Evolutionary conservation across 352 stramenopile genomes (phyloP).

Genomic region (Phytophthora hibernalis): DNA sequence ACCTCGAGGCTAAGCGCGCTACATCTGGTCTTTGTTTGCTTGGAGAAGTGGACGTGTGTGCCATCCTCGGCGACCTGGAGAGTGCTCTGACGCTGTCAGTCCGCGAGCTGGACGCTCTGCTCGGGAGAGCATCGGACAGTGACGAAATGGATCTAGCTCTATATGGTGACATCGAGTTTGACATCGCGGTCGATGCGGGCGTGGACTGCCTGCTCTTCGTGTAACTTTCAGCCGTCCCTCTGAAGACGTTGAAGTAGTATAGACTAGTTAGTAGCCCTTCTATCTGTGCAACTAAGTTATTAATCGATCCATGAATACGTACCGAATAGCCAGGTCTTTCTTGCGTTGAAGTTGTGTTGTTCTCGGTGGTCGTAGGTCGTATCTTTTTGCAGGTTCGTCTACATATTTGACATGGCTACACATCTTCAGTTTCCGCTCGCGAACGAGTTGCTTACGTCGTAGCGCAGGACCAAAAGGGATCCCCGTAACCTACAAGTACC

Average conservation of each 20-base stretch:
- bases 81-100: neutral
- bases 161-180: neutral
- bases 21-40: neutral
- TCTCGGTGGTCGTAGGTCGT: neutral
- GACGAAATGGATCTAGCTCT: neutral
- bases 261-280: neutral
- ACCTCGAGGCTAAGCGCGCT: neutral
- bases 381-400: slow-evolving; percentile 1
- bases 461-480: neutral
- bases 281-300: neutral
- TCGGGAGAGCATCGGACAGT: neutral
- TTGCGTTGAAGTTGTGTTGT: neutral
- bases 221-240: neutral
- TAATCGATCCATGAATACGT: neutral
- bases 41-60: slow-evolving; percentile 16
- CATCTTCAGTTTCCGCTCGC: too few relatives aligned
- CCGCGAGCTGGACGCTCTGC: slow-evolving; percentile 19
- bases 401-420: neutral
- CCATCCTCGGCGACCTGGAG: slow-evolving; percentile 6
- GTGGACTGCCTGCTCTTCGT: neutral
- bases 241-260: too few relatives aligned
- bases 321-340: too few relatives aligned
- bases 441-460: too few relatives aligned
- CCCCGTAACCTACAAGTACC: too few relatives aligned
- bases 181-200: slow-evolving; percentile 1